Evolutionary conservation across 495 filamentous ascomycete genomes (phyloP).

Genomic region (Xylona heveae): DNA sequence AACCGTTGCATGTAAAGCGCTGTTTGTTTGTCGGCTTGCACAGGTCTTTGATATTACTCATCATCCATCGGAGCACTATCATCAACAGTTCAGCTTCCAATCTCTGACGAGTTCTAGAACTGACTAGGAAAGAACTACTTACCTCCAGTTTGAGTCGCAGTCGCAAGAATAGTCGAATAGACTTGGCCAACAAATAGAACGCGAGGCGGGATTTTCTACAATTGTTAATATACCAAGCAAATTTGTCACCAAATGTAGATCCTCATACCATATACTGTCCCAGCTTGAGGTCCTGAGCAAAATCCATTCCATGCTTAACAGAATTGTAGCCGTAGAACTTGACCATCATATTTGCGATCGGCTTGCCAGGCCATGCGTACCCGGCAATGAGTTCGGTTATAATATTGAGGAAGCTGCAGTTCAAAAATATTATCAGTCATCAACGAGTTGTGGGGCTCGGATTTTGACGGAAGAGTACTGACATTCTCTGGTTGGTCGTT

Average conservation of each 20-base stretch:
- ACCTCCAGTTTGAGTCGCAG: neutral
- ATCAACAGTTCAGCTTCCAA: no score
- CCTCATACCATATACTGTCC: neutral
- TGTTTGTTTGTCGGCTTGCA: neutral
- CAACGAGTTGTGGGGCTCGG: no score
- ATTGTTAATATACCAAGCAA: no score
- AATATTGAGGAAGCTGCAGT: neutral
- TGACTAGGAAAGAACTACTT: neutral
- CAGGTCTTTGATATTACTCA: neutral
- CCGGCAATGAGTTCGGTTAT: constrained; percentile 1
- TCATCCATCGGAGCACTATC: no score
- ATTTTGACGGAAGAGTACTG: no score
- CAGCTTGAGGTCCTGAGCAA: neutral
- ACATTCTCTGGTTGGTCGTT: neutral
- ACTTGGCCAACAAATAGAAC: neutral
- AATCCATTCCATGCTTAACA: neutral
- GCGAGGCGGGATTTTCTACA: neutral
- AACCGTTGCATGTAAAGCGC: neutral
- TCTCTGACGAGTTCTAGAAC: no score
- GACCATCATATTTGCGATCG: constrained; percentile 1
- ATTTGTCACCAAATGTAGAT: no score
- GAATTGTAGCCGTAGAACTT: constrained; percentile 1
- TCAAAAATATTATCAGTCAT: no score
- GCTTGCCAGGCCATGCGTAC: constrained; percentile 1
- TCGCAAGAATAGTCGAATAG: neutral